These are phyloP conservation scores for Fusarium piperis DNA, from an alignment of 2,329 filamentous ascomycete species.

Conservation along the genomic window DNA sequence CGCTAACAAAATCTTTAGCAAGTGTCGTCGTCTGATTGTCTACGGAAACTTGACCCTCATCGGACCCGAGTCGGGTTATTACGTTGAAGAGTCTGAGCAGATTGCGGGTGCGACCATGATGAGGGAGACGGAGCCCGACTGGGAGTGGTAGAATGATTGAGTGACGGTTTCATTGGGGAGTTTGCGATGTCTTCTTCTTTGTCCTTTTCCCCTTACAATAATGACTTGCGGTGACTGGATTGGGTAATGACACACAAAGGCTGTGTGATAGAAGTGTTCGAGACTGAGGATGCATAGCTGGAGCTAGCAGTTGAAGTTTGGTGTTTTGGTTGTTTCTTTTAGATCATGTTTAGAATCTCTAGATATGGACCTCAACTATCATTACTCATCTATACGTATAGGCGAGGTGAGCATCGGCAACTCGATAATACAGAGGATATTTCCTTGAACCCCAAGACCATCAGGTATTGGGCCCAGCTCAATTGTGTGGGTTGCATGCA, in stretches of 20 bases:
- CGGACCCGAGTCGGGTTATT: conserved; percentile 55
- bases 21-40: conserved; percentile 55
- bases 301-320: neutral
- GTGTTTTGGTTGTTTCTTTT: neutral
- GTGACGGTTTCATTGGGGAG: neutral
- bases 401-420: neutral
- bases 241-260: neutral
- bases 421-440: neutral
- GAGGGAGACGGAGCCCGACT: conserved; percentile 53
- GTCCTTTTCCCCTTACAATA: neutral
- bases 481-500: neutral
- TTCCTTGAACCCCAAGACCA: neutral
- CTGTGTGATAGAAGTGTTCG: neutral
- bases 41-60: conserved; percentile 59
- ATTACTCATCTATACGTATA: neutral
- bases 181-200: neutral
- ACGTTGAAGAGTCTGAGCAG: conserved; percentile 54
- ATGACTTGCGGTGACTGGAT: neutral
- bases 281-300: neutral
- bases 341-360: neutral
- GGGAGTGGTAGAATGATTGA: conserved; percentile 45
- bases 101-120: conserved; percentile 56
- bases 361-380: neutral
- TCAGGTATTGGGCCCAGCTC: neutral
- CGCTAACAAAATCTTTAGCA: conserved; percentile 39